Evolutionary conservation across 805 yeast species (phyloP).

Genomic region (Wickerhamiella nectarea): DNA sequence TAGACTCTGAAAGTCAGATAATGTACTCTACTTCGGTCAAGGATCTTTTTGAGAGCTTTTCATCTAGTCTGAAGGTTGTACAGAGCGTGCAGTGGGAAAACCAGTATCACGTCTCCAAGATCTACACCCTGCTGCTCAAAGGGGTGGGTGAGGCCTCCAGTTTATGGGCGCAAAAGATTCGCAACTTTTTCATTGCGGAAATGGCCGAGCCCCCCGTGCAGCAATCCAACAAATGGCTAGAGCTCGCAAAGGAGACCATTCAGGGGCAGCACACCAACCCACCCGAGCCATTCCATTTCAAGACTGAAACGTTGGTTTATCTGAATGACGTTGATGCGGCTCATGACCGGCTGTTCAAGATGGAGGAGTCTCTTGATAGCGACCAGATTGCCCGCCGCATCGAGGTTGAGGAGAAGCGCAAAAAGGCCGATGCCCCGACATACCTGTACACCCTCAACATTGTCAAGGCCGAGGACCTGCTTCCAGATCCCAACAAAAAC

Average conservation of each 20-base stretch:
- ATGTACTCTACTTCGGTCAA: constrained; percentile 45
- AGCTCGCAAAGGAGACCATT: constrained; percentile 18
- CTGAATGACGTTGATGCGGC: constrained; percentile 44
- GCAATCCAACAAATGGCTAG: constrained; percentile 5
- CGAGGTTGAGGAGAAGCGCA: constrained; percentile 20
- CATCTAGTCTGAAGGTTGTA: constrained; percentile 44
- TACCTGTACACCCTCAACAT: constrained; percentile 48
- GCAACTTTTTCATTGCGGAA: constrained; percentile 15
- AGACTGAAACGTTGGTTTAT: constrained; percentile 55
- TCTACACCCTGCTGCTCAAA: constrained; percentile 47
- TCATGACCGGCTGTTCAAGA: constrained; percentile 15
- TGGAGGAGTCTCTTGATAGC: constrained; percentile 38
- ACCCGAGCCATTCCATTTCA: constrained; percentile 46
- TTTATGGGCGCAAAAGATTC: constrained; percentile 32
- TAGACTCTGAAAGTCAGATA: constrained; percentile 30
- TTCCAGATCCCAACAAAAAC: constrained; percentile 34
- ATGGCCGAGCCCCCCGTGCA: constrained; percentile 3
- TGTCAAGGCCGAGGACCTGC: constrained; percentile 48
- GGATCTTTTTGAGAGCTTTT: constrained; percentile 53
- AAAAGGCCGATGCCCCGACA: not conserved
- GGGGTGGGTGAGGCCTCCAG: constrained; percentile 49
- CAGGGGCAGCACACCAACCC: constrained; percentile 20
- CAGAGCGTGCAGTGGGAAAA: constrained; percentile 52
- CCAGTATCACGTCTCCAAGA: constrained; percentile 44
- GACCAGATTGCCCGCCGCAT: constrained; percentile 32